Conservation (phyloP, 768 basidiomycete species). For the Leccinellum albellum region DNA sequence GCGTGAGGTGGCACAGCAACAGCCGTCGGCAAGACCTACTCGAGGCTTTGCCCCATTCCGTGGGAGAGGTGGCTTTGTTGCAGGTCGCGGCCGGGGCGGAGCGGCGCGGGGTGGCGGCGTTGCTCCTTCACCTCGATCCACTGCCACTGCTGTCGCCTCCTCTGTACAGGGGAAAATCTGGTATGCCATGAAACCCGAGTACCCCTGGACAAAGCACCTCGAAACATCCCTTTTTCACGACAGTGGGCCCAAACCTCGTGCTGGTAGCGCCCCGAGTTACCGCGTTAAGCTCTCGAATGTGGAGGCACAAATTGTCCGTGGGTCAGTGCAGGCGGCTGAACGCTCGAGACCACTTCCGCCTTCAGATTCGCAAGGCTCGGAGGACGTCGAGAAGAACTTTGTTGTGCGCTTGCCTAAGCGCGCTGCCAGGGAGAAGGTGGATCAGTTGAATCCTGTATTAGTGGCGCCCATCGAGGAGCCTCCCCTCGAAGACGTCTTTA, state of each 20-base stretch:
- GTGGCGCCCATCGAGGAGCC: constrained; percentile 33
- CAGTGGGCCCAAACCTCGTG: constrained; percentile 52
- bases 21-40: constrained; percentile 25
- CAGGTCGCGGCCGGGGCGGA: constrained; percentile 43
- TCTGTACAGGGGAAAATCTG: constrained; percentile 49
- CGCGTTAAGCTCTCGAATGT: constrained; percentile 63
- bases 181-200: constrained; percentile 75
- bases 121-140: constrained; percentile 28
- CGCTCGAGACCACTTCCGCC: constrained; percentile 15
- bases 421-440: constrained; percentile 35
- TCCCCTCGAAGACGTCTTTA: constrained; percentile 54
- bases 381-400: constrained; percentile 43
- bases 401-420: constrained; percentile 54
- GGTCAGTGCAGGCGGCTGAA: constrained; percentile 16
- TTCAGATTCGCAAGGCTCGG: constrained; percentile 29
- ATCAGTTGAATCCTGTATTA: constrained; percentile 6
- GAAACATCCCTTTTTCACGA: constrained; percentile 73
- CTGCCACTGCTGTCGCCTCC: constrained; percentile 26
- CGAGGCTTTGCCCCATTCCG: constrained; percentile 39
- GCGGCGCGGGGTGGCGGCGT: constrained; percentile 43
- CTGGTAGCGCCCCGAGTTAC: constrained; percentile 49
- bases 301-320: constrained; percentile 41
- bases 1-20: constrained; percentile 32
- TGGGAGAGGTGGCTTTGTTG: constrained; percentile 45
- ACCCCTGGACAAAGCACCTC: constrained; percentile 79